Evolutionary conservation across 148 eudicot genomes (phyloP), one percentile per base, ranked within the genome.

Genomic region (Heliamphora exappendiculata): DNA sequence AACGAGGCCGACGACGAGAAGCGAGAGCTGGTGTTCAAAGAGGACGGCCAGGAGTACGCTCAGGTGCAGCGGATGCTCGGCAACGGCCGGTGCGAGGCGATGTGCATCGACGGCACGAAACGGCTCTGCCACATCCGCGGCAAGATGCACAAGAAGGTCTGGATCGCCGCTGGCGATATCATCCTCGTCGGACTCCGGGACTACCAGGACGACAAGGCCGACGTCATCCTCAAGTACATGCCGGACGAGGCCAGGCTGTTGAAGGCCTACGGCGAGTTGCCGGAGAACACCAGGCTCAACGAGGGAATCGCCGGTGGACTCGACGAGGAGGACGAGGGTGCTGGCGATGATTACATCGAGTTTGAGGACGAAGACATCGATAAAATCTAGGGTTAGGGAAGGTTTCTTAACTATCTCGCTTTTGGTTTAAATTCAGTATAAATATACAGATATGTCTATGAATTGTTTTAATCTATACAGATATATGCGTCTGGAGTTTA

Each of bases 311-410:
- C 84, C 14, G 85, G 86, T 33, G 85, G 85, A n/a, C 75, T 86
- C 37, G 97, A 92, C 37, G 98, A 94, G 42, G 96, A 90, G 20
- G 98, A 94, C 39, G 93, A 82, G 0, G 89, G 79, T 0, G 87
- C 76, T 9, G 91, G 51, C 8, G 88, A 92, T 60, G 93, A 94
- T 78, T 89, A 90, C 79, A 74, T 92, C 59, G 96, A 92, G 81
- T 94, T 94, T 28, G 98, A 91, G 81, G 97, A 94, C 65, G 98
- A 94, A 71, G 98, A 94, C 79, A 94, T 94, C 26, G 98, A 94
- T 34, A 94, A 92, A 72, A 92, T 94, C 82, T 88, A 82, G 78
- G 69, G 62, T 44, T 73, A 74, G 62, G 42, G 33, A 22, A 72
- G 42, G 53, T 68, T 41, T 20, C 14, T 70, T 58, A 29, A 41